Evolutionary conservation across 83 land plant genomes (phyloP).

Genomic region (Picea abies): DNA sequence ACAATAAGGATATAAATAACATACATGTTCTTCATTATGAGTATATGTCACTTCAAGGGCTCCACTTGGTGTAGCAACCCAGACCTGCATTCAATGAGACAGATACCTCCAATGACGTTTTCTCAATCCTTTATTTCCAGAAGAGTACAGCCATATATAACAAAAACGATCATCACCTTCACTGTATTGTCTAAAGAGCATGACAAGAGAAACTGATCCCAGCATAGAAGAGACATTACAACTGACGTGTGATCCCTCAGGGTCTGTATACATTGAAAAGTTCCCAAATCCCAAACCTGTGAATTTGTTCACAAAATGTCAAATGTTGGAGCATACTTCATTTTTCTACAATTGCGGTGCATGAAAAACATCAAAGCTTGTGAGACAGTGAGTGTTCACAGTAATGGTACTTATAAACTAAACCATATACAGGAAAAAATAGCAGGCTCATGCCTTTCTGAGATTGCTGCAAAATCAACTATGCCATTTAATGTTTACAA

Average conservation of each 20-base stretch:
- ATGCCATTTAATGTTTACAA: background rate
- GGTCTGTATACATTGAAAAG: constrained; percentile 79
- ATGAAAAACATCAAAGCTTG: constrained; percentile 3
- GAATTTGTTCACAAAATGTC: constrained; percentile 8
- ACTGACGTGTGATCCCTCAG: constrained; percentile 80
- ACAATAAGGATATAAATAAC: constrained; percentile 2
- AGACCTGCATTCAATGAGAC: constrained; percentile 58
- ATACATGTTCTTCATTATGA: constrained; percentile 79
- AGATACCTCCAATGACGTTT: background rate
- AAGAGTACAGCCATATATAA: too few relatives aligned
- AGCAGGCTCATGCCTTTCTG: background rate
- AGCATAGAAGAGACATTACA: constrained; percentile 94
- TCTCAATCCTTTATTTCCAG: background rate
- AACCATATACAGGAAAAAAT: background rate
- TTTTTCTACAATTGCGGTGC: background rate
- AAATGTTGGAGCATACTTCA: background rate
- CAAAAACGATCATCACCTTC: constrained; percentile 48
- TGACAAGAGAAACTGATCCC: constrained; percentile 94
- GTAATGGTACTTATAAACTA: background rate
- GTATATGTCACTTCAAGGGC: constrained; percentile 85
- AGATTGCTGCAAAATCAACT: background rate
- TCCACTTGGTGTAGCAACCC: constrained; percentile 84
- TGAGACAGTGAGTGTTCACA: too few relatives aligned
- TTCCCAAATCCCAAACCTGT: constrained; percentile 88
- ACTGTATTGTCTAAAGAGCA: constrained; percentile 89